Evolutionary conservation across 352 stramenopile species (phyloP), one percentile per base, ranked within the genome.

Genomic region (Phytophthora constricta): DNA sequence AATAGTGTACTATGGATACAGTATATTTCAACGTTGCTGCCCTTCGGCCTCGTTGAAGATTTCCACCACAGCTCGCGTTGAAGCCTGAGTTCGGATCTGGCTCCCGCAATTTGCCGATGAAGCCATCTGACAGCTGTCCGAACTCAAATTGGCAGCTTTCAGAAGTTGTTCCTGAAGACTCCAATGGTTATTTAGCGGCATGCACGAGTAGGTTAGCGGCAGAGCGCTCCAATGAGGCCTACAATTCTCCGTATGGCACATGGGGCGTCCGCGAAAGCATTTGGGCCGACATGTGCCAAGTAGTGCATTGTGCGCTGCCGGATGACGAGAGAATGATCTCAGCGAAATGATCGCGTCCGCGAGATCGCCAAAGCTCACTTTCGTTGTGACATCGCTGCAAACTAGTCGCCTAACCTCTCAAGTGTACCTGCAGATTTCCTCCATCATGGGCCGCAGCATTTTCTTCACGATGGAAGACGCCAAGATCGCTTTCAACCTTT

Each of bases 401-500:
- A 37, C 31, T 11, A 5, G 5, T 37, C 31, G 31, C 11, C 31
- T 13, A 37, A 11, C 31, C 31, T 37, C 31, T 5, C 11, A 37
- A 37, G n/a, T n/a, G n/a, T 37, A 37, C 5, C 31, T 37, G 31
- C 5, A 37, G 5, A 37, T n/a, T n/a, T n/a, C n/a, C n/a, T n/a
- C n/a, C n/a, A 37, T 11, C 31, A 37, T 37, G 31, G 31, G 31
- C 11, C 31, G 31, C 5, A 37, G 31, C 31, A 11, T 11, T 11
- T 37, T 37, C 31, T 37, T 37, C 31, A 37, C 31, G 31, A 37
- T 37, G 31, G 31, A 37, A 82, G 31, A 37, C 31, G 31, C 31
- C 31, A 85, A 37, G 31, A 37, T 37, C 31, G 31, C 31, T 13
- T 37, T 37, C 31, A 37, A 37, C 31, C 31, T 37, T 37, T 37